A percentile compares a stretch with the other conserved stretches of the same genome.
Evolutionary conservation across 2,329 filamentous ascomycete genomes (phyloP).

Genomic region (Venturia oleaginea): DNA sequence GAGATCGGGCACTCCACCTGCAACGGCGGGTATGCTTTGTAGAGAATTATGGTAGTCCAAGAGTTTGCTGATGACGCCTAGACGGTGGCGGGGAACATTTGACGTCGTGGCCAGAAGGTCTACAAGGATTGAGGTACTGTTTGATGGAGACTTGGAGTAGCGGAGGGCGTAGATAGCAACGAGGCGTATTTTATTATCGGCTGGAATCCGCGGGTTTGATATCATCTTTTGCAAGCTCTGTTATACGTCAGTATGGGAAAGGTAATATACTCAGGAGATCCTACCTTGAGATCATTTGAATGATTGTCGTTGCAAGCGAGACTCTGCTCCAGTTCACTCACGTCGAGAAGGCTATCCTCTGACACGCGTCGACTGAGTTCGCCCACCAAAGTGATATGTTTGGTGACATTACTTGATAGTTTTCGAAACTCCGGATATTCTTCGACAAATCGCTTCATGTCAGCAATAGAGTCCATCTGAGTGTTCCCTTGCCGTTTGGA

Average conservation of each 20-base stretch:
- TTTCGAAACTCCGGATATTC: conserved; percentile 98
- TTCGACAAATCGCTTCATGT: conserved; percentile 99
- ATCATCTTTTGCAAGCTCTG: conserved; percentile 81
- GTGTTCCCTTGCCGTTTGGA: conserved; percentile 94
- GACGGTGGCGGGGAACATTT: conserved; percentile 64
- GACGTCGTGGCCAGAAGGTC: conserved; percentile 80
- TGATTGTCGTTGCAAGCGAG: conserved; percentile 96
- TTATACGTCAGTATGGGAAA: background rate
- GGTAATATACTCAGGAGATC: background rate
- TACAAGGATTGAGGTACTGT: conserved; percentile 72
- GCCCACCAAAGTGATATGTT: conserved; percentile 91
- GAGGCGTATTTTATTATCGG: conserved; percentile 77
- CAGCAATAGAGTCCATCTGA: conserved; percentile 91
- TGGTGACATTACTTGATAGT: conserved; percentile 94
- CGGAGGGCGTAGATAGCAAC: conserved; percentile 92
- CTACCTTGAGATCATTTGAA: conserved; percentile 76
- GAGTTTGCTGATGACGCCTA: conserved; percentile 73
- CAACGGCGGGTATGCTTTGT: conserved; percentile 55
- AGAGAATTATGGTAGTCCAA: conserved; percentile 80
- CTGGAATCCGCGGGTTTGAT: conserved; percentile 64
- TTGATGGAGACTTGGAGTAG: conserved; percentile 79
- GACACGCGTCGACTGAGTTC: conserved; percentile 85
- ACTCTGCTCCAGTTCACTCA: conserved; percentile 94
- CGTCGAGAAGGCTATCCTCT: conserved; percentile 80
- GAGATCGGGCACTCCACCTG: conserved; percentile 74